A percentile compares a stretch with the other conserved stretches of the same genome.
Conservation (phyloP, 2,329 filamentous ascomycete species). For the Sarocladium strictum region DNA sequence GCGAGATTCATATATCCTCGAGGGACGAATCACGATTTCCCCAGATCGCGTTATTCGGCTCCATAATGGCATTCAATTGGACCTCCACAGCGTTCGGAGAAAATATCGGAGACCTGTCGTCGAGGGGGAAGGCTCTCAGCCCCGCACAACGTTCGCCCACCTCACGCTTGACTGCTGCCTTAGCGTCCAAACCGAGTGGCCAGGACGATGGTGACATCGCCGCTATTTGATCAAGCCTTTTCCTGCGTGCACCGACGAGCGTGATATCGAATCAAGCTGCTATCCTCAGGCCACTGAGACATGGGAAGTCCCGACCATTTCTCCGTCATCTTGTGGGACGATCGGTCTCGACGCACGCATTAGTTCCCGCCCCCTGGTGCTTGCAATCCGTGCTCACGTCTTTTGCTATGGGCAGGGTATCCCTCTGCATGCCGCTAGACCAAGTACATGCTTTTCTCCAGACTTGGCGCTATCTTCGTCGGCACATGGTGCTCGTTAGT, state of each 20-base stretch:
- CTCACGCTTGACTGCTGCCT: neutral
- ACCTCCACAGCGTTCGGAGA: slow-evolving; percentile 17
- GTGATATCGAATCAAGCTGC: too few species aligned
- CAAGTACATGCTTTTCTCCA: neutral
- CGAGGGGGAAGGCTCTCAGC: neutral
- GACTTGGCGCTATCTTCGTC: neutral
- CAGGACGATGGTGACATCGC: neutral
- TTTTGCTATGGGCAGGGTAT: too few species aligned
- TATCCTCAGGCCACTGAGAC: too few species aligned
- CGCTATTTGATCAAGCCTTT: too few species aligned
- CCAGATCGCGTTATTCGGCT: slow-evolving; percentile 24
- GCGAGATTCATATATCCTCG: neutral
- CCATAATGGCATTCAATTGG: slow-evolving; percentile 14
- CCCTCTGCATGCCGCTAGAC: neutral
- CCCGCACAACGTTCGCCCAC: neutral
- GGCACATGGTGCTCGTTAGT: neutral
- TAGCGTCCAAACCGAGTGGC: neutral
- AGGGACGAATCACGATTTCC: slow-evolving; percentile 19
- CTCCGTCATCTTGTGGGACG: neutral
- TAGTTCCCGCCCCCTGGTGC: neutral
- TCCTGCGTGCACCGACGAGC: too few species aligned
- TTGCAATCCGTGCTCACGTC: too few species aligned
- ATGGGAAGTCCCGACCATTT: neutral
- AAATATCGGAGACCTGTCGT: slow-evolving; percentile 21
- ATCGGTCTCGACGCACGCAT: neutral